Evolutionary conservation across 2,329 filamentous ascomycete genomes (phyloP).

Genomic region (Escovopsis sp.): DNA sequence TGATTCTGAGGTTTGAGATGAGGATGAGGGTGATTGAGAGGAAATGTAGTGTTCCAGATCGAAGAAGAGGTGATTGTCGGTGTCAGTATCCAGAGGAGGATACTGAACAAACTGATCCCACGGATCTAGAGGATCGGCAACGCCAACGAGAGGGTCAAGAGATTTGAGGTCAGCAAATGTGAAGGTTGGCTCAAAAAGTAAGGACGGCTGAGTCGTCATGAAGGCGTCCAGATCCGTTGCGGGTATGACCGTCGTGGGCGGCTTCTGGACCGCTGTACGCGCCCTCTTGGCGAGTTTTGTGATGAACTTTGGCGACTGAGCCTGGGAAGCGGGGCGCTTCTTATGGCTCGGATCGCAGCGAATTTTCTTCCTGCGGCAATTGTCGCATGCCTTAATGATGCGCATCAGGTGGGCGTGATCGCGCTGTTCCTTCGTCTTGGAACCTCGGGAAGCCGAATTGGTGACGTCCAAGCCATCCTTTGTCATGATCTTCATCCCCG

Average conservation of each 20-base stretch:
- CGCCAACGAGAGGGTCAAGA: neutral
- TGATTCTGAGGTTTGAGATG: slow-evolving; percentile 14
- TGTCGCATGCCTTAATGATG: slow-evolving; percentile 52
- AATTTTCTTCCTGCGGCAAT: slow-evolving; percentile 48
- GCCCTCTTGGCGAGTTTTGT: slow-evolving; percentile 25
- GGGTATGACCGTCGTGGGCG: slow-evolving; percentile 7
- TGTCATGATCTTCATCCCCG: slow-evolving; percentile 54
- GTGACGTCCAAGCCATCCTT: slow-evolving; percentile 49
- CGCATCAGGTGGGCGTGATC: slow-evolving; percentile 53
- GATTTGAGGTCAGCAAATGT: slow-evolving; percentile 11
- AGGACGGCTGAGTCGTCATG: slow-evolving; percentile 1
- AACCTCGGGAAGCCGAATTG: slow-evolving; percentile 44
- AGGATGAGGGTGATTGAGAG: slow-evolving; percentile 17
- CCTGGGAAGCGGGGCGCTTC: slow-evolving; percentile 25
- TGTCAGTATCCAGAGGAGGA: slow-evolving; percentile 19
- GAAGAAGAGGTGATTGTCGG: slow-evolving; percentile 31
- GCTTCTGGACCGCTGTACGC: slow-evolving; percentile 13
- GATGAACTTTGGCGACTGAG: slow-evolving; percentile 4
- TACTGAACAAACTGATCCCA: slow-evolving; percentile 35
- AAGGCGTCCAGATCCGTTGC: neutral
- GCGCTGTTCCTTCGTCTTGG: slow-evolving; percentile 53
- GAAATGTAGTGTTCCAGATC: slow-evolving; percentile 29
- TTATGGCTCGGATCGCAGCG: slow-evolving; percentile 47
- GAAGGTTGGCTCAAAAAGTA: slow-evolving; percentile 10
- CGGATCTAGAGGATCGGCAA: slow-evolving; percentile 13